A percentile compares a stretch with the other conserved stretches of the same genome.
Evolutionary conservation across 2,329 filamentous ascomycete species (phyloP).

Genomic region (Colletotrichum caudatum): DNA sequence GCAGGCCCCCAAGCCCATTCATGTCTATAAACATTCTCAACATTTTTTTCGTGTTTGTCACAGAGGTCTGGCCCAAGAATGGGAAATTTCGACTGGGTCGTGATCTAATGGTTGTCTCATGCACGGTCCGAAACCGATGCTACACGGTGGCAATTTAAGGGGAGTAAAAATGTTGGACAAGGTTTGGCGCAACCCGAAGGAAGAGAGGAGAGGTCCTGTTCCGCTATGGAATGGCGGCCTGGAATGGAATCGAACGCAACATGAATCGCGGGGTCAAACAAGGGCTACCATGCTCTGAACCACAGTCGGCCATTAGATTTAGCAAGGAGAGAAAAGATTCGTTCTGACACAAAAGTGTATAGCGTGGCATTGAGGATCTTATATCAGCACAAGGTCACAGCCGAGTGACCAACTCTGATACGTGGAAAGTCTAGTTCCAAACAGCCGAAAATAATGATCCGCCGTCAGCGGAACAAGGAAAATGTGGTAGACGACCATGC

Average conservation of each 20-base stretch:
- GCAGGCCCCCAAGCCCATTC: constrained; percentile 26
- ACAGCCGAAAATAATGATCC: background rate
- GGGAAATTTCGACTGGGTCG: background rate
- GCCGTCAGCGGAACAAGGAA: background rate
- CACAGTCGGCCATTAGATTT: background rate
- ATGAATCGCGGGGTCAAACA: constrained; percentile 34
- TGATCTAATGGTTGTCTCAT: background rate
- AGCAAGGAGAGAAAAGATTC: background rate
- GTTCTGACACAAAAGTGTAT: background rate
- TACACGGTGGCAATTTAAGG: constrained; percentile 13
- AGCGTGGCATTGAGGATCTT: background rate
- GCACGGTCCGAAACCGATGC: background rate
- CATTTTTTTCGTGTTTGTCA: constrained; percentile 21
- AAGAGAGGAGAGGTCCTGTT: constrained; percentile 7
- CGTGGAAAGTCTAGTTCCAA: background rate
- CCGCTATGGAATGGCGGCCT: constrained; percentile 13
- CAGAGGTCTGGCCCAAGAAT: background rate
- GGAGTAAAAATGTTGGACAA: background rate
- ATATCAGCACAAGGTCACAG: background rate
- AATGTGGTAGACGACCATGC: background rate
- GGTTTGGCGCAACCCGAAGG: background rate
- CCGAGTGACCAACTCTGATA: background rate
- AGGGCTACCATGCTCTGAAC: constrained; percentile 20
- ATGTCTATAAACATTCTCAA: constrained; percentile 39
- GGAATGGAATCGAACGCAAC: constrained; percentile 8